Evolutionary conservation across 1,284 basidiomycete species (phyloP).

Genomic region (Agaricales sp.): DNA sequence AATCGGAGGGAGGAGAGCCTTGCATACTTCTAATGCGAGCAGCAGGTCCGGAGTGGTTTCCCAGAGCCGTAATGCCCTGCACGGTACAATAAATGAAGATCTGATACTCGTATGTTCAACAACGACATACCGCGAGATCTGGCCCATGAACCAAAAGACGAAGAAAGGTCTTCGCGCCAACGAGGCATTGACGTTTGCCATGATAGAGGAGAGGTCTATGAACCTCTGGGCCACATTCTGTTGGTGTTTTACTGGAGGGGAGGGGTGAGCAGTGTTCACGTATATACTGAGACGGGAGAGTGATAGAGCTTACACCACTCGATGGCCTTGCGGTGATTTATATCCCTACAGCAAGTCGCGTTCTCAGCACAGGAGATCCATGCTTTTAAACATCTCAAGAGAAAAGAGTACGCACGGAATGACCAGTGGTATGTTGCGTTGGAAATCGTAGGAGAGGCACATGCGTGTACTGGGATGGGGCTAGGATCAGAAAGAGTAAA

Average conservation of each 20-base stretch:
- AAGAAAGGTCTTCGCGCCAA: constrained; percentile 55
- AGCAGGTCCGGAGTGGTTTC: constrained; percentile 47
- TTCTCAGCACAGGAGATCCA: too few relatives aligned
- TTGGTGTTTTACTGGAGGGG: constrained; percentile 48
- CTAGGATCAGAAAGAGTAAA: constrained; percentile 7
- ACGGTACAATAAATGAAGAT: constrained; percentile 9
- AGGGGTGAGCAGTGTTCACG: constrained; percentile 7
- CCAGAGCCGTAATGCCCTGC: constrained; percentile 53
- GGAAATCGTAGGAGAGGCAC: constrained; percentile 62
- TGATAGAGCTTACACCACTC: constrained; percentile 54
- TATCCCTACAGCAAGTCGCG: too few relatives aligned
- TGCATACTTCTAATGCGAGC: constrained; percentile 56
- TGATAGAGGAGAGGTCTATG: constrained; percentile 53
- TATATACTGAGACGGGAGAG: background rate
- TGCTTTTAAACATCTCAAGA: too few relatives aligned
- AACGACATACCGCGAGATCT: constrained; percentile 45
- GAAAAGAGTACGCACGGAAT: constrained; percentile 35
- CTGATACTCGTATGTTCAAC: background rate
- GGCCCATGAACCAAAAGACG: constrained; percentile 71
- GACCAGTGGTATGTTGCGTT: constrained; percentile 49
- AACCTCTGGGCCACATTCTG: constrained; percentile 47
- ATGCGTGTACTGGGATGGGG: constrained; percentile 67
- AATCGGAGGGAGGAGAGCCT: constrained; percentile 48
- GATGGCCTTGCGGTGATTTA: constrained; percentile 54
- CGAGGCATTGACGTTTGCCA: constrained; percentile 44